Evolutionary conservation across 352 stramenopile genomes (phyloP), one percentile per base, ranked within the genome.

Genomic region (Hyaloperonospora brassicae): DNA sequence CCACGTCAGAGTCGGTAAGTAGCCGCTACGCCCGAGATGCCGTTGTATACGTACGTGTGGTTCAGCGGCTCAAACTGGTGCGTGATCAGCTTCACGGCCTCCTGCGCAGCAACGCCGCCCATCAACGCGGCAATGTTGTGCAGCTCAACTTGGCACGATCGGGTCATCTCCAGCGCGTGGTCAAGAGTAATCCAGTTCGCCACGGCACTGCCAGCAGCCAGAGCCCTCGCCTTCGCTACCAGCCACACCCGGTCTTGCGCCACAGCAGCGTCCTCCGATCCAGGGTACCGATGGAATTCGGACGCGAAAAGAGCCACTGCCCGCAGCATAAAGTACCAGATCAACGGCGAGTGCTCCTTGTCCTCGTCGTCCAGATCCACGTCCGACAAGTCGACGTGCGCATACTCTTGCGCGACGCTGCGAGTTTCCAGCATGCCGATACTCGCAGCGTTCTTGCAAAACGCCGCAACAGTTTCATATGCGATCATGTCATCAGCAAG

Each of bases 11-110:
- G 56, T 5, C 69, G 59, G 52, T 92, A 93, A 8, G 83, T 86
- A 11, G 64, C 80, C 24, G 81, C 85, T 22, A 70, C 52, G 1
- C 76, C 82, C 5, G 77, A 86, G 61, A 98, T 98, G 22, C 95
- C 97, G 73, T 99, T 99, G 75, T 97, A 98, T 6, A 99, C 40
- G 67, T 98, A 98, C 13, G 95, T 98, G 69, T 98, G 95, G 67
- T 98, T 85, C 5, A 99, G 60, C 0, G 96, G 95, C 55, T 97
- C 75, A 62, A 98, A 99, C 70, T 98, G 93, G 46, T 96, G 84
- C 38, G 96, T 99, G 68, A 99, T 96, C 42, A 98, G 63, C 71
- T 99, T 99, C 45, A 99, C 79, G 13, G 93, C 94, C 61, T 99
- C 97, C 66, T 99, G 97, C 27, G 89, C 87, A 2, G 95, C 95